These are phyloP conservation scores for Dactylonectria macrodidyma DNA, from an alignment of 2,329 filamentous ascomycete species.

Conservation along the genomic window DNA sequence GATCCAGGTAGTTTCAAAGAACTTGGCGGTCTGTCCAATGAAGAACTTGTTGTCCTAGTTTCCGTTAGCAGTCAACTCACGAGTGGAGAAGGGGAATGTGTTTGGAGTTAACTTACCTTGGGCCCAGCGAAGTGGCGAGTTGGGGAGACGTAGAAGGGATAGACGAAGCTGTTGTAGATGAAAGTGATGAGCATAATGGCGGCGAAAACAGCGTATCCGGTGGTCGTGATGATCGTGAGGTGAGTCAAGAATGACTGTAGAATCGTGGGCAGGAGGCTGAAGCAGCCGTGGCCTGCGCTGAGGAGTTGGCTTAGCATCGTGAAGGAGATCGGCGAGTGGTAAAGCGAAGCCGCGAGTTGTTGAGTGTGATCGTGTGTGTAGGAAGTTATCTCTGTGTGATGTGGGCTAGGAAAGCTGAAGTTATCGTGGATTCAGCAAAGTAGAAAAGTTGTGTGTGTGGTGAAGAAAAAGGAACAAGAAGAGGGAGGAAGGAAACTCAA, in stretches of 20 bases:
- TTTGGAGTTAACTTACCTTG: constrained; percentile 49
- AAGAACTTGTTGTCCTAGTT: constrained; percentile 55
- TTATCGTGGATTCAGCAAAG: no score
- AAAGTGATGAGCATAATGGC: background rate
- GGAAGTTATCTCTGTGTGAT: no score
- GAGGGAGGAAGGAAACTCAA: no score
- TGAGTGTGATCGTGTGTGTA: no score
- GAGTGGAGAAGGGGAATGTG: no score
- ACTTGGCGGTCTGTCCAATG: constrained; percentile 57
- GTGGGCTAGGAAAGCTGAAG: no score
- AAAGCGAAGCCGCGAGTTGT: no score
- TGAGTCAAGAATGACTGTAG: background rate
- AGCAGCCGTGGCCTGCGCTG: background rate
- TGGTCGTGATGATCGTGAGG: background rate
- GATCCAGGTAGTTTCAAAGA: constrained; percentile 47
- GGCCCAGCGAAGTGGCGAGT: constrained; percentile 62
- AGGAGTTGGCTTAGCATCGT: background rate
- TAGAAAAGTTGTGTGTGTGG: no score
- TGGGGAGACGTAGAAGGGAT: constrained; percentile 60
- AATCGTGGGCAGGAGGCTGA: background rate
- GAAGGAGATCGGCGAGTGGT: background rate
- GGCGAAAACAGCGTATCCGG: constrained; percentile 1
- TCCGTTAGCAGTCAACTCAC: background rate
- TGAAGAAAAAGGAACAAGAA: no score
- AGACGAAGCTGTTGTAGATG: constrained; percentile 54